Base-by-base conservation (phyloP, 2,329 filamentous ascomycete genomes). In the Fusarium coffeatum region DNA sequence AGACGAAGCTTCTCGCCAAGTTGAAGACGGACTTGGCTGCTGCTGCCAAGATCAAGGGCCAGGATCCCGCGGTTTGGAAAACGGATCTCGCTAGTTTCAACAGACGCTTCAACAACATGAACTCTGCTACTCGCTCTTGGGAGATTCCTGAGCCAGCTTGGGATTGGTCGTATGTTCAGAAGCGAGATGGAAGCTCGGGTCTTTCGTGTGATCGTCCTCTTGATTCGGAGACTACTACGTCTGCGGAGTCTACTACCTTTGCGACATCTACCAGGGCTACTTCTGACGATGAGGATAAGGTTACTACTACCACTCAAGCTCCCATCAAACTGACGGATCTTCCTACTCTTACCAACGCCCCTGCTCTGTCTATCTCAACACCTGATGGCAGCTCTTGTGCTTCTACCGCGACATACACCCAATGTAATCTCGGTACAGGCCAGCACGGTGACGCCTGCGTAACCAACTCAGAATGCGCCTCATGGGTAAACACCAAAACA, bases 361-460 rank as follows among this genome's bases (percentile, higher is more conserved):
- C 43, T 11, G 8, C 9, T 0, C 20, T 10, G 2, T 28, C 27
- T 0, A 57, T 57, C 8, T 57, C 55, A 3, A 64, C 62, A 0
- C 59, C 48, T 7, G 48, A 49, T 5, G 63, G 63, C 1, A 58
- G 53, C n/a, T 66, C 63, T 2, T 66, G 63, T 37, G 48, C 32
- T 18, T 18, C 41, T 7, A 64, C 53, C 0, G 59, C 37, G 4
- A 64, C 42, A 2, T 7, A 40, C 5, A 58, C 62, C 0, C 37
- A 53, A 7, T 65, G 59, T 4, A 49, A 55, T 5, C 16, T 43
- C 0, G 62, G 58, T 1, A 25, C 23, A 9, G 61, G 51, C 12
- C 15, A 42, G 7, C 49, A 43, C 22, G 46, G 58, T 1, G 30
- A 30, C 1, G 62, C 41, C 1, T 63, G 62, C 5, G 18, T 65